Base-by-base conservation (phyloP, 2,329 filamentous ascomycete species). In the Periconia digitata region DNA sequence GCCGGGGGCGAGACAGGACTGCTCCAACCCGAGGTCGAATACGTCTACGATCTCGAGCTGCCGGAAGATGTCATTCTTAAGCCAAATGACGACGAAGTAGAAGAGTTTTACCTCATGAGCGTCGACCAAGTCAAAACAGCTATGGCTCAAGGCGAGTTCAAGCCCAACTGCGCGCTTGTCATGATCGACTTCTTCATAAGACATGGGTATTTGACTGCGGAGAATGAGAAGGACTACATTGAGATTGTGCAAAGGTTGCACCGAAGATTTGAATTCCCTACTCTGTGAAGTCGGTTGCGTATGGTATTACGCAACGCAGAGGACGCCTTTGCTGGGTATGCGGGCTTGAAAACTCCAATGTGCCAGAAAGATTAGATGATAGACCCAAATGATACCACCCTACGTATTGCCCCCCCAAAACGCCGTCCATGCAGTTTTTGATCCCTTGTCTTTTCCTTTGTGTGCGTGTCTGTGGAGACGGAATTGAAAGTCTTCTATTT, bases 11-110 rank as follows among this genome's bases (percentile, higher is more conserved):
- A 96, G 73, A 83, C 80, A 8, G 87, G 86, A 10, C 78, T 95
- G 63, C 79, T 96, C 66, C 92, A 95, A 73, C 94, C 94, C 0
- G 94, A 97, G 73, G 86, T 85, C 62, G 87, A 97, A 73, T 96
- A 91, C 76, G 78, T 96, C 38, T 99, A 94, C 73, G 91, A 99
- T 69, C 75, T 97, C 53, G 85, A 90, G 70, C 76, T 99, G 54
- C 81, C 86, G 2, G 72, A 76, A 5, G 83, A 85, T 50, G 78
- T 90, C 3, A 74, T 83, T 29, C 91, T 88, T 12, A 81, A 80
- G 66, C 92, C 92, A 16, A 86, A 87, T 49, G 94, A 99, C 70
- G 85, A 87, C 44, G 94, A 99, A 74, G 94, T 96, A 4, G 89
- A 91, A 63, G 83, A 84, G 52, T 97, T 97, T 68, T 81, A 84